These are phyloP conservation scores for Haematococcus lacustris DNA, from an alignment of 139 green algal species.

Conservation along the genomic window DNA sequence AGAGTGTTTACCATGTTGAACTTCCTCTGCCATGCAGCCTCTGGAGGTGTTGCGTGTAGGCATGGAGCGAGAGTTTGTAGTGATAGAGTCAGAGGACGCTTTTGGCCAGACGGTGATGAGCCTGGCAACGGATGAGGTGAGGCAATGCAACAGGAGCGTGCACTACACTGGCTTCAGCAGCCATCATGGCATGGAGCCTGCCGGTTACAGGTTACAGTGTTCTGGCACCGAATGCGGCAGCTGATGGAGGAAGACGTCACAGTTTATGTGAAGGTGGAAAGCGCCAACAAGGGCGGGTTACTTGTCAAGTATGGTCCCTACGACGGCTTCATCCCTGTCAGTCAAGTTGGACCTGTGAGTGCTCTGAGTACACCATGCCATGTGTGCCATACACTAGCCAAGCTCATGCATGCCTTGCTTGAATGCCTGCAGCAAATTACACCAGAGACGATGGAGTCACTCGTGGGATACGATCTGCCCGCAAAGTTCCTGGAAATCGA, in stretches of 20 bases:
- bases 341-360: slow-evolving; percentile 51
- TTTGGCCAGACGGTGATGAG: slow-evolving; percentile 70
- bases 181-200: too few species aligned
- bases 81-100: slow-evolving; percentile 67
- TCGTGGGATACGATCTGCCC: slow-evolving; percentile 70
- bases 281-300: slow-evolving; percentile 71
- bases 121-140: slow-evolving; percentile 71
- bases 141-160: too few species aligned
- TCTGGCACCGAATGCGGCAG: slow-evolving; percentile 69
- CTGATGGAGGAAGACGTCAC: slow-evolving; percentile 77
- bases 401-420: too few species aligned
- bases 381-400: too few species aligned
- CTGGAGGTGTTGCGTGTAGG: slow-evolving; percentile 60
- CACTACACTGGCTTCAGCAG: too few species aligned
- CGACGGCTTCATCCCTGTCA: slow-evolving; percentile 76
- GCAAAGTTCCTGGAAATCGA: slow-evolving; percentile 95
- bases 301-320: slow-evolving; percentile 68
- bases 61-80: slow-evolving; percentile 77
- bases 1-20: too few species aligned
- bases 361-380: too few species aligned
- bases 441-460: slow-evolving; percentile 57
- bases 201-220: slow-evolving; percentile 41
- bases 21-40: slow-evolving; percentile 28
- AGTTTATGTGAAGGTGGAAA: slow-evolving; percentile 60
- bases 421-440: slow-evolving; percentile 34